phyloP scores from a whole-genome alignment of 148 eudicot species.

The Gaultheria prostrata region DNA sequence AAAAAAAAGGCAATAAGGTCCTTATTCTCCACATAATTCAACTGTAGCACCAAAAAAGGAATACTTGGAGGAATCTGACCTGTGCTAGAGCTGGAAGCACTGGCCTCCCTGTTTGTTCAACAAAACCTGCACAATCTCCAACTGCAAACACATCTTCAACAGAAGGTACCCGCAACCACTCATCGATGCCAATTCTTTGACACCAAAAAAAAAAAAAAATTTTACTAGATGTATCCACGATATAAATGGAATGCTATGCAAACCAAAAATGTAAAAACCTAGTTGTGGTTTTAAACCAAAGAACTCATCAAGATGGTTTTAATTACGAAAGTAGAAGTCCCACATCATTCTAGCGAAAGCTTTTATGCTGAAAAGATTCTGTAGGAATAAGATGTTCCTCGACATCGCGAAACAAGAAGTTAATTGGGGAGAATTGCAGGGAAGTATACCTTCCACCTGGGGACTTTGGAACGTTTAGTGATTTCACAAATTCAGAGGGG shows the following conservation, averaged over 20 bases:
- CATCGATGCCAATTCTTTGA: conserved; percentile 77
- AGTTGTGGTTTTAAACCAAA: neutral
- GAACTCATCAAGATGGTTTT: neutral
- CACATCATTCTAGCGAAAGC: too few species aligned
- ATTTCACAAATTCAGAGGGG: conserved; percentile 71
- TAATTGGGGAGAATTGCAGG: neutral
- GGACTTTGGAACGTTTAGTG: conserved; percentile 64
- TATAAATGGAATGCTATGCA: neutral
- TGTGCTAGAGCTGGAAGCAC: conserved; percentile 97
- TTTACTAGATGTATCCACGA: neutral
- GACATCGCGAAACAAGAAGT: neutral
- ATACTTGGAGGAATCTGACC: conserved; percentile 32
- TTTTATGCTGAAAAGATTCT: too few species aligned
- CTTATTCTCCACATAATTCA: too few species aligned
- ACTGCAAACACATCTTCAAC: conserved; percentile 83
- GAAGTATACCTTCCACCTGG: conserved; percentile 82
- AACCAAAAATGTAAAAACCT: neutral
- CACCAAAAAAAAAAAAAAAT: neutral
- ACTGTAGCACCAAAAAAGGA: too few species aligned
- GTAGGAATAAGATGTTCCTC: too few species aligned
- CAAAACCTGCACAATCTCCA: conserved; percentile 90
- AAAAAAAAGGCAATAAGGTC: too few species aligned
- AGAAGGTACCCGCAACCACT: conserved; percentile 72
- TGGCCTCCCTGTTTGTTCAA: conserved; percentile 63
- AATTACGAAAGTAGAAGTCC: neutral